These are phyloP conservation scores for Amaranthus tricolor DNA, from an alignment of 179 eudicot genomes.

Conservation along the genomic window DNA sequence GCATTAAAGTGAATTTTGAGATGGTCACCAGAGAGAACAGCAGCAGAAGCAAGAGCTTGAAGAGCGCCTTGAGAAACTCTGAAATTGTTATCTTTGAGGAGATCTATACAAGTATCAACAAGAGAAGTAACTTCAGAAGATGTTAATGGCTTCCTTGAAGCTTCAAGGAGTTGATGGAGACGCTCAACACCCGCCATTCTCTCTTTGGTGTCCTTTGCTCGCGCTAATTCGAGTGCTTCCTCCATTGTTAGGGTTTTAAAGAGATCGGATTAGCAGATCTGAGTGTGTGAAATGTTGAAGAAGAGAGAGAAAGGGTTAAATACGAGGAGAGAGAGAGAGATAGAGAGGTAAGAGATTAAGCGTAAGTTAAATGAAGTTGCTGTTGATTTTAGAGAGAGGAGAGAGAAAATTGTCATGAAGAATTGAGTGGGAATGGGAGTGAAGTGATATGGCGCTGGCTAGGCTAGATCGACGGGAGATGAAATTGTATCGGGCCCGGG, in stretches of 20 bases:
- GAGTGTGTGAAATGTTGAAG: background rate
- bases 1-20: constrained; percentile 88
- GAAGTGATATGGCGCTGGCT: background rate
- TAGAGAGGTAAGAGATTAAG: background rate
- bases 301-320: constrained; percentile 1
- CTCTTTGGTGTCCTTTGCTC: constrained; percentile 93
- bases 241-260: constrained; percentile 53
- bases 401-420: background rate
- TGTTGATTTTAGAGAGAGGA: background rate
- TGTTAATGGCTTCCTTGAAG: constrained; percentile 60
- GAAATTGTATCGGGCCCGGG: background rate
- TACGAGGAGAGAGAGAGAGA: background rate
- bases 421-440: background rate
- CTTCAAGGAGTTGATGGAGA: constrained; percentile 86
- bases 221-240: constrained; percentile 69
- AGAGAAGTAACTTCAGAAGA: constrained; percentile 81
- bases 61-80: constrained; percentile 86
- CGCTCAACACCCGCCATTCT: constrained; percentile 94
- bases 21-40: constrained; percentile 83
- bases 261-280: constrained; percentile 21
- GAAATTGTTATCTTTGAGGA: constrained; percentile 80
- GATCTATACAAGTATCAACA: constrained; percentile 89
- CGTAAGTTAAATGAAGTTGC: background rate
- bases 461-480: constrained; percentile 8
- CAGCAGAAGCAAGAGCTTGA: constrained; percentile 84